Evolutionary conservation across 352 stramenopile species (phyloP).

Genomic region (Lagenidium sp.): DNA sequence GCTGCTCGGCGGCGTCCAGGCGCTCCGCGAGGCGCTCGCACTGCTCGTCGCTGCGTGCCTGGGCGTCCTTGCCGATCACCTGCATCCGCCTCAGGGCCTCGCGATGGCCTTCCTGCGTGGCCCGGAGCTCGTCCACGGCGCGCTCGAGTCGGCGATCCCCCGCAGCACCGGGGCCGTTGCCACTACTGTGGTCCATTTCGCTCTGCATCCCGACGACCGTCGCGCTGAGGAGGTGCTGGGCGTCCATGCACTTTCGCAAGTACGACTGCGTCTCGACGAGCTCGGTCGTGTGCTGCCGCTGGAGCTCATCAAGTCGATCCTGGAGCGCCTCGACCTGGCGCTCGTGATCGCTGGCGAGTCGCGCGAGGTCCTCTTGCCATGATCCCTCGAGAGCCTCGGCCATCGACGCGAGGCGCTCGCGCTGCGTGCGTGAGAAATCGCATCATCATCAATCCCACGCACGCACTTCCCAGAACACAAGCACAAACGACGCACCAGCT

Average conservation of each 20-base stretch:
- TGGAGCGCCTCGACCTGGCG: slow-evolving; percentile 2
- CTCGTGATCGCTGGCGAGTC: background rate
- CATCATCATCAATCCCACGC: too few relatives aligned
- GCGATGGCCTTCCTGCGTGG: slow-evolving; percentile 33
- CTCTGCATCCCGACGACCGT: slow-evolving; percentile 46
- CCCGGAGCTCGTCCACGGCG: slow-evolving; percentile 23
- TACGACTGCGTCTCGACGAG: slow-evolving; percentile 26
- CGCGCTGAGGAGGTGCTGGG: slow-evolving; percentile 46
- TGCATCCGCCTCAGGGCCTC: slow-evolving; percentile 41
- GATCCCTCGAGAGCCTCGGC: background rate
- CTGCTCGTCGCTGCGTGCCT: slow-evolving; percentile 22
- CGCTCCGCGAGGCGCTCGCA: slow-evolving; percentile 20
- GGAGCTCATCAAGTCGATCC: slow-evolving; percentile 10
- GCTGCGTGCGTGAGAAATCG: too few relatives aligned
- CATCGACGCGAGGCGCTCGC: too few relatives aligned
- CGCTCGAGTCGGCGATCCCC: background rate
- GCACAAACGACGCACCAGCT: slow-evolving; percentile 39
- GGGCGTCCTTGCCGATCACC: slow-evolving; percentile 25
- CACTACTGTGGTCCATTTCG: slow-evolving; percentile 41
- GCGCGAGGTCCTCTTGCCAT: slow-evolving; percentile 8
- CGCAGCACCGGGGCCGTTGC: too few relatives aligned
- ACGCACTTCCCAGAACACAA: too few relatives aligned
- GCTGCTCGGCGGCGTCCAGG: slow-evolving; percentile 32
- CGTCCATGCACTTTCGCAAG: slow-evolving; percentile 45
- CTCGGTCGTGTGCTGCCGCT: slow-evolving; percentile 12